A percentile compares a stretch with the other conserved stretches of the same genome.
These are phyloP conservation scores for Paramyrothecium roridum DNA, from an alignment of 2,329 filamentous ascomycete genomes.

Conservation along the genomic window DNA sequence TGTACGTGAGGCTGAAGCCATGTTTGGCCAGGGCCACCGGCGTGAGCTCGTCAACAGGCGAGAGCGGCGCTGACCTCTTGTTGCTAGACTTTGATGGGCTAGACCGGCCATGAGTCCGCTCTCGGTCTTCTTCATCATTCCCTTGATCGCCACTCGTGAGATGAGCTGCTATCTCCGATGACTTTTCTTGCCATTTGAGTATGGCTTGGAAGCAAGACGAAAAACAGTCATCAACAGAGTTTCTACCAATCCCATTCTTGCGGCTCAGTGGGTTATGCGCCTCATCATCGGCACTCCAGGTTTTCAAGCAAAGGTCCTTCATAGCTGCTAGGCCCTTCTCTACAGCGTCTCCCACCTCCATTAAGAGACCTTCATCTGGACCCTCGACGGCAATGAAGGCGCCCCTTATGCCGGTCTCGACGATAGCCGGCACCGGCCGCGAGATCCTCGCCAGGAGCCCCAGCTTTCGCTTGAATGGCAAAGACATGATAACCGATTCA, in stretches of 20 bases:
- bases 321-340: conserved; percentile 55
- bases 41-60: conserved; percentile 21
- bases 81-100: conserved; percentile 6
- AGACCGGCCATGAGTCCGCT: conserved; percentile 6
- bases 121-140: neutral
- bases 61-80: neutral
- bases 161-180: conserved; percentile 62
- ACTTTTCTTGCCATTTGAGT: conserved; percentile 72
- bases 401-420: conserved; percentile 54
- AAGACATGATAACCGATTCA: conserved; percentile 71
- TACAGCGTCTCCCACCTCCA: conserved; percentile 61
- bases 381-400: conserved; percentile 84
- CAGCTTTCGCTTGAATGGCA: conserved; percentile 73
- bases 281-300: conserved; percentile 33
- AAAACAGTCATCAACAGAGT: conserved; percentile 26
- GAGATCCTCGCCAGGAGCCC: conserved; percentile 73
- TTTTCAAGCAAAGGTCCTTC: conserved; percentile 37
- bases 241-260: neutral
- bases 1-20: conserved; percentile 77
- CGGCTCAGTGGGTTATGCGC: neutral
- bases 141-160: conserved; percentile 29
- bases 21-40: conserved; percentile 73
- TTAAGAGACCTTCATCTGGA: conserved; percentile 47
- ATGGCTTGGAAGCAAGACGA: conserved; percentile 65
- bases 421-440: conserved; percentile 54